Evolutionary conservation across 2,329 filamentous ascomycete species (phyloP).

Genomic region (Acephala macrosclerotiorum): DNA sequence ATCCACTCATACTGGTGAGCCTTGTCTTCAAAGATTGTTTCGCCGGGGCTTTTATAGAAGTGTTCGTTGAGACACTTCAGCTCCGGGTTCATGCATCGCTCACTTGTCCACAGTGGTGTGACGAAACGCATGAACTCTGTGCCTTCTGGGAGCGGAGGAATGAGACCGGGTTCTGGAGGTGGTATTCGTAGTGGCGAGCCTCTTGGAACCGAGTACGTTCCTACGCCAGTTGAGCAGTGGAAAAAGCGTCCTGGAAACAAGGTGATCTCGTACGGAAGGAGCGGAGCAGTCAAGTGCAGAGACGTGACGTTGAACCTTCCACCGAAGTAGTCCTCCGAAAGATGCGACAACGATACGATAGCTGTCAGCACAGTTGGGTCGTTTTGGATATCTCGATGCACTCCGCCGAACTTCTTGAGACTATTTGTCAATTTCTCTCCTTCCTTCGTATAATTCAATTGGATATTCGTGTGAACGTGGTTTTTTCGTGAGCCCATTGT

Average conservation of each 20-base stretch:
- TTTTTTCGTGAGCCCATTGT: conserved; percentile 20
- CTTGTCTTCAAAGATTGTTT: not conserved
- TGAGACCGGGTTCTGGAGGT: not conserved
- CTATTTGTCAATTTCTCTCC: not conserved
- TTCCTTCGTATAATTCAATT: conserved; percentile 17
- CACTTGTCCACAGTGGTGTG: not conserved
- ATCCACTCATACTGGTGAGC: conserved; percentile 12
- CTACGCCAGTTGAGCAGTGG: conserved; percentile 12
- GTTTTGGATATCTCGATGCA: conserved; percentile 17
- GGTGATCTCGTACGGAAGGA: conserved; percentile 13
- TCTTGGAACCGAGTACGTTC: conserved; percentile 12
- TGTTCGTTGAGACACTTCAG: not conserved
- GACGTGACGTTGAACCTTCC: conserved; percentile 21
- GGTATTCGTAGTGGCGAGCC: conserved; percentile 2
- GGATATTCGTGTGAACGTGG: conserved; percentile 14
- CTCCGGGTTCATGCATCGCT: not conserved
- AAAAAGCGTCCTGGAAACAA: conserved; percentile 19
- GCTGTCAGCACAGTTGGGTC: conserved; percentile 14
- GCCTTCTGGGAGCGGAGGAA: not conserved
- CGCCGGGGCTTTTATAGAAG: not conserved
- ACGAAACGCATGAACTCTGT: not conserved
- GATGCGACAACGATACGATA: conserved; percentile 12
- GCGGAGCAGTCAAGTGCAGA: not conserved
- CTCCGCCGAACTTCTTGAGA: conserved; percentile 8
- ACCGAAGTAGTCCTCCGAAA: conserved; percentile 16